A percentile compares a stretch with the other conserved stretches of the same genome.
These are phyloP conservation scores for Exophiala oligosperma DNA, from an alignment of 2,329 filamentous ascomycete species.

Conservation along the genomic window DNA sequence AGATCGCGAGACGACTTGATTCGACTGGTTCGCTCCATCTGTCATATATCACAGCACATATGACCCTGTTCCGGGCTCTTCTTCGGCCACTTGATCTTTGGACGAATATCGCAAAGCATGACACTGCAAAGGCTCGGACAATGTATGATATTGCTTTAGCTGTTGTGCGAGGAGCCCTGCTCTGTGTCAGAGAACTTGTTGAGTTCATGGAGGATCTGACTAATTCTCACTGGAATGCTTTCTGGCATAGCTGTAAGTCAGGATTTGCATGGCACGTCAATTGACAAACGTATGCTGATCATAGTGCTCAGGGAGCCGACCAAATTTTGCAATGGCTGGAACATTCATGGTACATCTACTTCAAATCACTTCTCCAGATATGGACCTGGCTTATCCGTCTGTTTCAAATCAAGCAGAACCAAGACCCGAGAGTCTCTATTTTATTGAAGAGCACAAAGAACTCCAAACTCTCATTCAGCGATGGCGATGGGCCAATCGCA, in stretches of 20 bases:
- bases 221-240: constrained; percentile 10
- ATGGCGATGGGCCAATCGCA: too few relatives aligned
- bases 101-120: background rate
- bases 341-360: too few relatives aligned
- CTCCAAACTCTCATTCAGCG: too few relatives aligned
- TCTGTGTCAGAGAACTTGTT: constrained; percentile 7
- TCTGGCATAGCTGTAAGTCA: constrained; percentile 6
- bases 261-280: too few relatives aligned
- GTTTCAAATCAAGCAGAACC: too few relatives aligned
- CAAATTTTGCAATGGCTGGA: too few relatives aligned
- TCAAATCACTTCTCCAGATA: too few relatives aligned
- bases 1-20: background rate
- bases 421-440: too few relatives aligned
- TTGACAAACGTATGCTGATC: too few relatives aligned
- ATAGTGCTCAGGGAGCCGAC: too few relatives aligned
- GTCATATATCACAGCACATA: constrained; percentile 8
- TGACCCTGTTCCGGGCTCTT: constrained; percentile 13
- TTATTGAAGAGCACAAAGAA: too few relatives aligned
- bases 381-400: too few relatives aligned
- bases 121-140: background rate
- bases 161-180: constrained; percentile 1
- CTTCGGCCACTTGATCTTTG: constrained; percentile 8
- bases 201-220: constrained; percentile 10
- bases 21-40: constrained; percentile 7
- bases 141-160: background rate